Conservation (phyloP, 2,329 filamentous ascomycete genomes). For the Aureobasidium sp. region DNA sequence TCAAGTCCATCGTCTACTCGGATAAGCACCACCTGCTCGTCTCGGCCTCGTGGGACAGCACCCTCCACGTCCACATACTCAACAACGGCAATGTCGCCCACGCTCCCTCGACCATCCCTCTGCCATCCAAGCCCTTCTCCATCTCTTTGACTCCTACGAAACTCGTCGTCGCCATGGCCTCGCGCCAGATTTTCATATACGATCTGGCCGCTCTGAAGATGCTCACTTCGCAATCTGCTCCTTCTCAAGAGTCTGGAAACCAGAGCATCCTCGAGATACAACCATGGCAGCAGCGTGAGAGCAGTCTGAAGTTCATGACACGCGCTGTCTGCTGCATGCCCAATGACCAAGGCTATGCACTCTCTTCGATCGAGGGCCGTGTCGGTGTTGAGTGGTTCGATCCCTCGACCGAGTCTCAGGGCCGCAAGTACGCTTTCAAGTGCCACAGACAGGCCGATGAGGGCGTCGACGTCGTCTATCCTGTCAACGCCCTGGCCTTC, state of each 20-base stretch:
- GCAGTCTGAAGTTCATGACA: conserved; percentile 91
- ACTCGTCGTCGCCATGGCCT: conserved; percentile 91
- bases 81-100: conserved; percentile 36
- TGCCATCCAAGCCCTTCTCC: conserved; percentile 84
- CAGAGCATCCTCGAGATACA: conserved; percentile 36
- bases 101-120: conserved; percentile 55
- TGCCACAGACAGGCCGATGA: conserved; percentile 71
- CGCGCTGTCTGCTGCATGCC: conserved; percentile 93
- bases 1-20: conserved; percentile 78
- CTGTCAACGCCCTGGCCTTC: conserved; percentile 83
- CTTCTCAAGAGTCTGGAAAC: conserved; percentile 11
- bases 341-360: conserved; percentile 88
- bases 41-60: conserved; percentile 89
- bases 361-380: conserved; percentile 84
- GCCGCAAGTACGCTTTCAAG: conserved; percentile 96
- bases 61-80: conserved; percentile 73
- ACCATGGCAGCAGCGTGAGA: conserved; percentile 90
- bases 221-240: conserved; percentile 41
- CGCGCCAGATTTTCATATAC: conserved; percentile 89
- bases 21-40: conserved; percentile 71
- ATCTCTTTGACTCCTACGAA: conserved; percentile 71
- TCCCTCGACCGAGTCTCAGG: conserved; percentile 74
- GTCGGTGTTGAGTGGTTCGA: conserved; percentile 99
- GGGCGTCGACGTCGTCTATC: conserved; percentile 75
- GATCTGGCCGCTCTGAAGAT: conserved; percentile 63